Base-by-base conservation (phyloP, 495 filamentous ascomycete genomes). In the Aspergillus bridgeri region DNA sequence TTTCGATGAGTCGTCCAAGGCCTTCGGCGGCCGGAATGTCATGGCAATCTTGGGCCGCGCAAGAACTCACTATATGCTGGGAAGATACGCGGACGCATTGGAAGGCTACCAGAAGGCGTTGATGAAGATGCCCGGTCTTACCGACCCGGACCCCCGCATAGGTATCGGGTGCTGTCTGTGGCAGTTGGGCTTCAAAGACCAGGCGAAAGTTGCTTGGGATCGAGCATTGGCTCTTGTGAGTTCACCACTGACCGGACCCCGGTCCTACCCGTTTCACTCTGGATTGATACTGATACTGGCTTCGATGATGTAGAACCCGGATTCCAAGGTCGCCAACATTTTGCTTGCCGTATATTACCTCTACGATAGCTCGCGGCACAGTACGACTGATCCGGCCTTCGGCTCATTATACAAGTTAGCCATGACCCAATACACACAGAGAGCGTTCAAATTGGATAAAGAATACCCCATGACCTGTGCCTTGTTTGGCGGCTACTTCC, bases 101-200 rank as follows among this genome's bases (percentile, higher is more conserved):
- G 83, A 89, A 56, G 77, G 80, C 17, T 98, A 98, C 65, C 94
- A 98, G 70, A 88, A 89, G 51, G 92, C 88, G 1, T 75, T 98
- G 18, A 73, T 82, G 62, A 89, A 88, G 71, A 88, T 90, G 78
- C 94, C 94, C 11, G 86, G 90, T 56, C 76, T 98, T 53, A 83
- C 86, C n/a, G 95, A 98, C 64, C 94, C 94, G 4, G 94, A 98
- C 70, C 95, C 94, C 61, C 80, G 94, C 52, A 91, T 98, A 60
- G 94, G 94, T 47, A 87, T 98, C 61, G 94, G 94, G 20, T 92
- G 92, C 69, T 98, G 94, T 69, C 86, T 93, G 58, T 98, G 94
- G 94, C 90, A 93, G 66, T 79, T 98, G 13, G 91, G 91, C 19
- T 88, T 87, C 78, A 96, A 96, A 70, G 92, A 96, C 24, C 89